Evolutionary conservation across 2,329 filamentous ascomycete genomes (phyloP), one percentile per base, ranked within the genome.

Genomic region (Pseudogymnoascus sp.): DNA sequence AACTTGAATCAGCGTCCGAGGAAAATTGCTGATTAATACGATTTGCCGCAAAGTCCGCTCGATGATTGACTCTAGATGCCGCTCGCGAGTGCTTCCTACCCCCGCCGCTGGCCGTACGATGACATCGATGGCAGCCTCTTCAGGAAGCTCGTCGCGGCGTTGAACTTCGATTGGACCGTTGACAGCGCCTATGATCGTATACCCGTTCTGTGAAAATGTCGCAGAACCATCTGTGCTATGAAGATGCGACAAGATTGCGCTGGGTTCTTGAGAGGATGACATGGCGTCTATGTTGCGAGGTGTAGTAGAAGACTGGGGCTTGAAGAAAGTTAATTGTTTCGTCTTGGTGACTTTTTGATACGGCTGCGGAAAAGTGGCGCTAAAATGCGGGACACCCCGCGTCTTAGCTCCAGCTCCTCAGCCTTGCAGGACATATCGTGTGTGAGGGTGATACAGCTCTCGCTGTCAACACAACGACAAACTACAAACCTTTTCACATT

Each of bases 131-230:
- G 88, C 85, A 28, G 93, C 91, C 78, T 97, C 92, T 75, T 96
- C 93, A 6, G 95, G 89, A 68, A 95, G 85, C 75, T 97, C 91
- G 73, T 99, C 93, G 70, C 91, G 86, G 71, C 93, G 85, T 69
- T 87, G 86, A 14, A 93, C 91, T 78, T 99, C 95, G 68, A 97
- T 85, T 14, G 95, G 95, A 0, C 93, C 95, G 76, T 96, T 97
- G 68, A 96, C 91, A 12, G 91, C 88, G 63, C 89, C 90, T 62
- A 96, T 84, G 67, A 97, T 84, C 49, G 87, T 88, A 76, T 92
- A 96, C 59, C 91, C 90, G 63, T 85, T 81, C 69, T 87, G 82
- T 1, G 88, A 85, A 74, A 91, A 92, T 8, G 85, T 88, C 9
- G 89, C 89, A 59, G 91, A 96, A 66, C 91, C 91, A 73, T 96